Evolutionary conservation across 2,329 filamentous ascomycete species (phyloP).

Genomic region (Penicillium sp.): DNA sequence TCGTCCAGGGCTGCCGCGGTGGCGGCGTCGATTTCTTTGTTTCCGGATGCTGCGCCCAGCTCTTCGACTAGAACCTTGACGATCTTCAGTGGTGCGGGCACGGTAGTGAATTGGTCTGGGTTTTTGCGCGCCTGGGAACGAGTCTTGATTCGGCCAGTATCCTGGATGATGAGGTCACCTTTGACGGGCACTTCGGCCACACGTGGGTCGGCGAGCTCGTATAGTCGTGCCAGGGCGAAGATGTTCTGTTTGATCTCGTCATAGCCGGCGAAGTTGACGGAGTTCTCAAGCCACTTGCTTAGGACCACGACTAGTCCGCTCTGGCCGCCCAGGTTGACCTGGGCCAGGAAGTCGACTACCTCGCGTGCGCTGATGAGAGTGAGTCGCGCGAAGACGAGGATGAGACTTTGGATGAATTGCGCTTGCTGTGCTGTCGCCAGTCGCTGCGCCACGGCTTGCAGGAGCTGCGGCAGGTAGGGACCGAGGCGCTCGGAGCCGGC

Average conservation of each 20-base stretch:
- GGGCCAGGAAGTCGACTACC: slow-evolving; percentile 86
- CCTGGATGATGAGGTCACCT: slow-evolving; percentile 81
- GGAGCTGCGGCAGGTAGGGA: slow-evolving; percentile 81
- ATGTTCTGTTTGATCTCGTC: slow-evolving; percentile 97
- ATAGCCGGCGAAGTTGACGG: slow-evolving; percentile 94
- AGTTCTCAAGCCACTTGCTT: slow-evolving; percentile 96
- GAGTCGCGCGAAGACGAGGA: slow-evolving; percentile 89
- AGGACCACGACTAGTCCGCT: slow-evolving; percentile 88
- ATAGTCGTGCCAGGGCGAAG: slow-evolving; percentile 88
- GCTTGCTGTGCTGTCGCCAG: slow-evolving; percentile 80
- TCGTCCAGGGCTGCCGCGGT: slow-evolving; percentile 60
- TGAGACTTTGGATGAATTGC: slow-evolving; percentile 91
- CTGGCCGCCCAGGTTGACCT: slow-evolving; percentile 71
- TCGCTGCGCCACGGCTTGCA: slow-evolving; percentile 83
- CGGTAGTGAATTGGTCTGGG: slow-evolving; percentile 84
- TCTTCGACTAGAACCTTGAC: slow-evolving; percentile 94
- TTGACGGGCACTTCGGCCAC: slow-evolving; percentile 79
- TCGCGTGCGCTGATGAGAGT: slow-evolving; percentile 82
- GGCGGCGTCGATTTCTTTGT: slow-evolving; percentile 53
- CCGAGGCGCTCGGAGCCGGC: slow-evolving; percentile 88
- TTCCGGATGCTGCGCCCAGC: slow-evolving; percentile 74
- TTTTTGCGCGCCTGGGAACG: slow-evolving; percentile 84
- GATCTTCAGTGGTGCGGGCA: slow-evolving; percentile 89
- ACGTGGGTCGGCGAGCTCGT: slow-evolving; percentile 79
- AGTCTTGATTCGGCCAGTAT: slow-evolving; percentile 85